Base-by-base conservation (phyloP, 208 protist species). In the Porcisia deanei region DNA sequence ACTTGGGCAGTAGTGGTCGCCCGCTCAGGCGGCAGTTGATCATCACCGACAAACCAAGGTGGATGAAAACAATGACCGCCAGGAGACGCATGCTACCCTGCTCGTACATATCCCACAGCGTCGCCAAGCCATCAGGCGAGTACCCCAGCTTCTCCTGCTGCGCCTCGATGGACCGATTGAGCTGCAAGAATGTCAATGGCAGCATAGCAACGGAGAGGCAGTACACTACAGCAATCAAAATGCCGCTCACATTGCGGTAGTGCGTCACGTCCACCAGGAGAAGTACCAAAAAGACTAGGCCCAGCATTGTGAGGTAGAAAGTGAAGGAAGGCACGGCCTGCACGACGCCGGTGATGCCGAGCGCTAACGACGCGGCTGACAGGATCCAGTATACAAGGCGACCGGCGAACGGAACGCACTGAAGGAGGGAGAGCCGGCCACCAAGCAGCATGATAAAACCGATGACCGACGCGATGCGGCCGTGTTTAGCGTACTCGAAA, bases 1-100 rank as follows among this genome's bases (percentile, higher is more conserved):
- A 82, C 57, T 66, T 55, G 14, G 86, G 89, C 43, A 97, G 79
- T 45, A 97, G 84, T 53, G 88, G 70, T 30, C 84, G 80, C 16
- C 85, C 89, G 41, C 63, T 79, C 45, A 93, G 59, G 45, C 91
- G 87, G 65, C 85, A 91, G 74, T 87, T 87, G 49, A 97, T 66
- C 53, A 97, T 57, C 22, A 94, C 84, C 18, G 89, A 85, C 43
- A 91, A 75, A 47, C 93, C 92, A 12, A 94, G 67, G 73, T 88
- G 81, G 20, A 84, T 63, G 0, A 88, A 83, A 16, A 81, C 76
- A 12, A 85, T 72, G 60, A 94, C 75, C 20, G 87, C 85, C 25
- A 94, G 72, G 20, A 94, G 81, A 2, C 85, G 88, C 22, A 85
- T 64, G n/a, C 87, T 85, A 25, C 88, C 88, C 61, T 88, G 81